Evolutionary conservation across 768 basidiomycete species (phyloP).

Genomic region (Lactifluus piperatus): DNA sequence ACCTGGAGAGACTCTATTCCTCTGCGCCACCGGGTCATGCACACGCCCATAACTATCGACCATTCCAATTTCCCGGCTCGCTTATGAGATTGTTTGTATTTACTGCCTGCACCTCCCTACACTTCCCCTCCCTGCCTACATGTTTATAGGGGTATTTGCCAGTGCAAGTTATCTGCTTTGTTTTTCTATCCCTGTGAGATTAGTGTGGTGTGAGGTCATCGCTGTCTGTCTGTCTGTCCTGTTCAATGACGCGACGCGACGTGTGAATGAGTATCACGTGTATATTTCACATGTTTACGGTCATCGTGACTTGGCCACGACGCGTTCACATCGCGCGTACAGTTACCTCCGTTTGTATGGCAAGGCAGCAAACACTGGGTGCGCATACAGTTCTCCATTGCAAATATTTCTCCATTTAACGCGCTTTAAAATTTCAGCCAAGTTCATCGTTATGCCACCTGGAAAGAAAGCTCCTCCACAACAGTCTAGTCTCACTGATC

Average conservation of each 20-base stretch:
- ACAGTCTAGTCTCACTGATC: slow-evolving; percentile 68
- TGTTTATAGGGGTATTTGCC: slow-evolving; percentile 20
- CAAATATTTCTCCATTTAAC: not conserved
- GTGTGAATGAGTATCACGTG: slow-evolving; percentile 16
- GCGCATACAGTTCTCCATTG: not conserved
- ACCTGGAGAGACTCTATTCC: not conserved
- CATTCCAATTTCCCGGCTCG: not conserved
- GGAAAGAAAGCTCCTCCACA: slow-evolving; percentile 61
- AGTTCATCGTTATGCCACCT: slow-evolving; percentile 70
- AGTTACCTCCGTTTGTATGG: slow-evolving; percentile 35
- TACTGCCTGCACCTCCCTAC: not conserved
- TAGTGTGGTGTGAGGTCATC: not conserved
- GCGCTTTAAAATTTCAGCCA: slow-evolving; percentile 35
- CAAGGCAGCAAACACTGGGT: slow-evolving; percentile 71
- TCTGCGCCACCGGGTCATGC: not conserved
- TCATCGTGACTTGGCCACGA: slow-evolving; percentile 8
- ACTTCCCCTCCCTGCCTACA: slow-evolving; percentile 8
- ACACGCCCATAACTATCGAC: not conserved
- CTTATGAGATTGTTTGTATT: slow-evolving; percentile 9
- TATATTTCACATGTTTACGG: slow-evolving; percentile 3
- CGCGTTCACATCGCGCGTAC: slow-evolving; percentile 3
- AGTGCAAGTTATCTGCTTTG: slow-evolving; percentile 12
- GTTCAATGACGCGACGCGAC: not conserved
- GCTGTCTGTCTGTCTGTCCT: too few species aligned
- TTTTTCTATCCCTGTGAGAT: slow-evolving; percentile 6